Conservation (phyloP, 2,329 filamentous ascomycete species). For the Cladosporium sp. region DNA sequence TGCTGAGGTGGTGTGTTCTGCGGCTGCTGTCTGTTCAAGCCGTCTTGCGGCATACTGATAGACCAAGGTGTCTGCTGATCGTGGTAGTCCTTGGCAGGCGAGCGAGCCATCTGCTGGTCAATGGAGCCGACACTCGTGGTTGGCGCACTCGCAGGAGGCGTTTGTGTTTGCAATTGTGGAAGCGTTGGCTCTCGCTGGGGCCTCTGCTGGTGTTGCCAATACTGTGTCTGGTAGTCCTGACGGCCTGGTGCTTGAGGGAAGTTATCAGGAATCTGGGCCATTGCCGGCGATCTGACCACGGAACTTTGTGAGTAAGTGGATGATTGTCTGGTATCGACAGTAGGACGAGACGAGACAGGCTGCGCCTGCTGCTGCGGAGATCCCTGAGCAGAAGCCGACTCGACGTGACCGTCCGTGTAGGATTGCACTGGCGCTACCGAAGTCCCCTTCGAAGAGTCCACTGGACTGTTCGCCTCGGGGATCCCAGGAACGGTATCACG, state of each 20-base stretch:
- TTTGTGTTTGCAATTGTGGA: slow-evolving; percentile 22
- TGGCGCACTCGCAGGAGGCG: neutral
- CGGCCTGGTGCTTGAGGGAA: slow-evolving; percentile 19
- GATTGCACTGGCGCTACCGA: neutral
- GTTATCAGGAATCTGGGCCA: neutral
- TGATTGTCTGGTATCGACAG: neutral
- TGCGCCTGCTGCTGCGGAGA: neutral
- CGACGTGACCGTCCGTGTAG: neutral
- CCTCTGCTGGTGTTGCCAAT: slow-evolving; percentile 19
- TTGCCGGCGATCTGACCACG: neutral
- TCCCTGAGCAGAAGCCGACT: neutral
- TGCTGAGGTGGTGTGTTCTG: neutral
- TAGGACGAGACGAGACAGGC: neutral
- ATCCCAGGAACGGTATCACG: slow-evolving; percentile 12
- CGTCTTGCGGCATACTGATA: slow-evolving; percentile 27
- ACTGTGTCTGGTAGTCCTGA: slow-evolving; percentile 19
- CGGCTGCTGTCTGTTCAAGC: neutral
- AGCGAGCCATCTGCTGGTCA: slow-evolving; percentile 28
- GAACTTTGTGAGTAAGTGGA: slow-evolving; percentile 10
- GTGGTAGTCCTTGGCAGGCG: slow-evolving; percentile 31
- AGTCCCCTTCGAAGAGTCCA: neutral
- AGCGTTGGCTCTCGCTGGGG: slow-evolving; percentile 4
- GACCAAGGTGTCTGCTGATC: slow-evolving; percentile 37
- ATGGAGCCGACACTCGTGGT: slow-evolving; percentile 24
- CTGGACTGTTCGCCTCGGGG: slow-evolving; percentile 11